Conservation (phyloP, 805 yeast genomes). For the Pichia rugopelliculosa region DNA sequence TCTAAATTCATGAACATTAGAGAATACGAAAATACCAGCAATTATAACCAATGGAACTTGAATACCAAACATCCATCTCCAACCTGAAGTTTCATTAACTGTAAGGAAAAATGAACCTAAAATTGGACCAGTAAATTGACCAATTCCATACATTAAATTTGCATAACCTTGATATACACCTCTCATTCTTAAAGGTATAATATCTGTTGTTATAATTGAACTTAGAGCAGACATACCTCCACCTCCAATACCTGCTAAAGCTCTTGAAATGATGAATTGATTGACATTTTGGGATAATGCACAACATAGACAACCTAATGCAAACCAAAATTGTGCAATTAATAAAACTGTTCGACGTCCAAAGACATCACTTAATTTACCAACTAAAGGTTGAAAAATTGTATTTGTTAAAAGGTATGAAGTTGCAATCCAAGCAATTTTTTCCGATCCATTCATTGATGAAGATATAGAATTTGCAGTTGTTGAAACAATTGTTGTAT, state of each 20-base stretch:
- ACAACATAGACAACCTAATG: constrained; percentile 38
- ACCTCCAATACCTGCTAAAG: constrained; percentile 51
- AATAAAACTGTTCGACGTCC: constrained; percentile 44
- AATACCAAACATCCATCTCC: constrained; percentile 38
- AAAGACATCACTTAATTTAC: constrained; percentile 59
- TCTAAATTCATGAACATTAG: constrained; percentile 29
- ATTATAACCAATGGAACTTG: constrained; percentile 34
- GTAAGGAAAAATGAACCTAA: constrained; percentile 35
- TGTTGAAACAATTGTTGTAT: constrained; percentile 54
- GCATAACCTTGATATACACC: constrained; percentile 49
- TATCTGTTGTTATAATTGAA: constrained; percentile 47
- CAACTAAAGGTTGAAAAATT: constrained; percentile 69
- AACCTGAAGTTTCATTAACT: constrained; percentile 29
- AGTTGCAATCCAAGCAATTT: constrained; percentile 65
- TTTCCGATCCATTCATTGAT: constrained; percentile 44
- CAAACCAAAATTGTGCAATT: constrained; percentile 37
- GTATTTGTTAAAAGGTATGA: constrained; percentile 61
- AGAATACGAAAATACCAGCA: constrained; percentile 22
- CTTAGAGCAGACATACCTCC: constrained; percentile 48
- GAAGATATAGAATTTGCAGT: constrained; percentile 53
- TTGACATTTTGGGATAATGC: constrained; percentile 34
- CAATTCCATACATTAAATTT: constrained; percentile 30
- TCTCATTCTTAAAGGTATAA: constrained; percentile 45
- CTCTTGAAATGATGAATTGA: constrained; percentile 43
- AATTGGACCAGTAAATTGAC: constrained; percentile 39